Evolutionary conservation across 106 monocot genomes (phyloP).

Genomic region (Platanthera zijinensis): DNA sequence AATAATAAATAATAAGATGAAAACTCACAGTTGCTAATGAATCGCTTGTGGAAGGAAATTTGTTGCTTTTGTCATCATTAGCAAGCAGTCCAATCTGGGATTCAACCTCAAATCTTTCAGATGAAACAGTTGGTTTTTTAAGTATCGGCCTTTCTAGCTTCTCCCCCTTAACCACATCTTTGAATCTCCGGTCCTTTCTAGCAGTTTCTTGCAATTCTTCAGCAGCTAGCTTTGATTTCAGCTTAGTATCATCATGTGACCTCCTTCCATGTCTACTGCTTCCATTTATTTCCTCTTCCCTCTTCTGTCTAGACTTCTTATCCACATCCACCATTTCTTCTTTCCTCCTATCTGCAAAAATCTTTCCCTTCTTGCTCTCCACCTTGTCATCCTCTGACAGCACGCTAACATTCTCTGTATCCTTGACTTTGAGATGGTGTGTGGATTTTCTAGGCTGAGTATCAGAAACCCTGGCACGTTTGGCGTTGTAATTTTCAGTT

Average conservation of each 20-base stretch:
- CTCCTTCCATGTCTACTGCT: background rate
- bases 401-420: background rate
- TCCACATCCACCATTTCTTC: background rate
- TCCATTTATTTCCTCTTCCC: slow-evolving; percentile 1
- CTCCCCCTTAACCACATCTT: slow-evolving; percentile 5
- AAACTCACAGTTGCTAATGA: slow-evolving; percentile 7
- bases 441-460: background rate
- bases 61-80: background rate
- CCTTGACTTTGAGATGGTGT: background rate
- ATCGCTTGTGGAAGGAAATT: background rate
- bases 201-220: background rate
- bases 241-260: background rate
- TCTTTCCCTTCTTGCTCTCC: slow-evolving; percentile 1
- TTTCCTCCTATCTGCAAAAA: background rate
- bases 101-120: background rate
- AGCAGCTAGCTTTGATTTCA: background rate
- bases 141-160: background rate
- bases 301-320: background rate
- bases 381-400: background rate
- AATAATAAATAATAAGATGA: background rate
- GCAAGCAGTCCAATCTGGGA: background rate
- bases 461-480: slow-evolving; percentile 4
- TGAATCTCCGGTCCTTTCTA: slow-evolving; percentile 3
- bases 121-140: background rate
- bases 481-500: background rate